Percentiles rank a stretch among this genome's conserved stretches.
phyloP scores from a whole-genome alignment of 306 rosid genomes.

The Quillaja saponaria region DNA sequence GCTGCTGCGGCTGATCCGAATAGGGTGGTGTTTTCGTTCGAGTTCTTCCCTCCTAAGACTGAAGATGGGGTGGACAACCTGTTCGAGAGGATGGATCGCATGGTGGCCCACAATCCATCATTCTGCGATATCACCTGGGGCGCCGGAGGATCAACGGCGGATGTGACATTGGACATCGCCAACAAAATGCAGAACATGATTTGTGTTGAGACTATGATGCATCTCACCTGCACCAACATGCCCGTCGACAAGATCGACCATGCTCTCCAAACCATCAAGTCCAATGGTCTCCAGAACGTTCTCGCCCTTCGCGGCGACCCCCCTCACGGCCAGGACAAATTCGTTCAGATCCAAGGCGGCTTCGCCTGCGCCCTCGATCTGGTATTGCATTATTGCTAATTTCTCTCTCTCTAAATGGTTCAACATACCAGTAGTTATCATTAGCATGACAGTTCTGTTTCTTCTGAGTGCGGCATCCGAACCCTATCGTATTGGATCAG shows the following conservation, averaged over 20 bases:
- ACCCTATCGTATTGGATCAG: background rate
- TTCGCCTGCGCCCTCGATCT: constrained; percentile 93
- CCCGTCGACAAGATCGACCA: constrained; percentile 90
- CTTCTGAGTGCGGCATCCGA: background rate
- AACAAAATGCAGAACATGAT: constrained; percentile 87
- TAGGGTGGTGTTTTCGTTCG: constrained; percentile 82
- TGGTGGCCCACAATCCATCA: constrained; percentile 87
- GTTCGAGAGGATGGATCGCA: constrained; percentile 93
- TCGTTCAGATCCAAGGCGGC: constrained; percentile 85
- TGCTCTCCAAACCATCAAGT: constrained; percentile 77
- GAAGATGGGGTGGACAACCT: constrained; percentile 93
- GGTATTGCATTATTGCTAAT: constrained; percentile 22
- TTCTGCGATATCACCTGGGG: constrained; percentile 99
- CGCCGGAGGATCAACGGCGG: constrained; percentile 94
- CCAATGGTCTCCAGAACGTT: constrained; percentile 89
- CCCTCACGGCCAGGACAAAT: constrained; percentile 96
- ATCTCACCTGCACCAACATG: constrained; percentile 97
- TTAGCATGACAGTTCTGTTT: background rate
- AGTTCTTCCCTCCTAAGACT: constrained; percentile 92
- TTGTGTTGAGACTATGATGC: constrained; percentile 98
- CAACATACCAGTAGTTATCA: background rate
- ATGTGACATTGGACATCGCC: constrained; percentile 84
- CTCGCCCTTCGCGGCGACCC: constrained; percentile 98
- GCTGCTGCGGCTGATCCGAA: constrained; percentile 47
- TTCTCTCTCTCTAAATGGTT: background rate